Evolutionary conservation across 768 basidiomycete genomes (phyloP).

Genomic region (Leucocoprinus sp.): DNA sequence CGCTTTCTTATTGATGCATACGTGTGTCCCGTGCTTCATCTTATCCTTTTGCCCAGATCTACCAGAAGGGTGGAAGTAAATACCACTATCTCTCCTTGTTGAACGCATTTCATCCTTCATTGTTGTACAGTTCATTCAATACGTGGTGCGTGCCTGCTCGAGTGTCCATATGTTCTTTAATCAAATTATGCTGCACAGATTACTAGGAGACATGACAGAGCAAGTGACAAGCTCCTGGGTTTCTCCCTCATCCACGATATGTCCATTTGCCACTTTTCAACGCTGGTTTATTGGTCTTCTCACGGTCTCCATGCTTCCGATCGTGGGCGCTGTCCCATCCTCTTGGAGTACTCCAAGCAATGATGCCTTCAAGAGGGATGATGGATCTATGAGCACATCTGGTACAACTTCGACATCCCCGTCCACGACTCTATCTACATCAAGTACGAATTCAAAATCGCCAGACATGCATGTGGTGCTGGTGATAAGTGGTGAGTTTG

Average conservation of each 20-base stretch:
- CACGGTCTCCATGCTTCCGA: neutral
- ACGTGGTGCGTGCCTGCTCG: too few species aligned
- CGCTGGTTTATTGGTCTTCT: neutral
- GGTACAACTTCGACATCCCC: neutral
- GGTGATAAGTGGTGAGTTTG: slow-evolving; percentile 3
- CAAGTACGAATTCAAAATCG: neutral
- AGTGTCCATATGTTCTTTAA: too few species aligned
- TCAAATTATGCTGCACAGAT: neutral
- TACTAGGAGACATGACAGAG: too few species aligned
- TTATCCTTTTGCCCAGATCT: neutral
- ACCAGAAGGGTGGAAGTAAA: neutral
- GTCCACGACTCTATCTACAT: neutral
- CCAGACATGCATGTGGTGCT: neutral
- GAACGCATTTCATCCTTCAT: too few species aligned
- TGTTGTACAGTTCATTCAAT: too few species aligned
- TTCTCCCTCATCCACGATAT: neutral
- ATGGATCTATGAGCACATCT: too few species aligned
- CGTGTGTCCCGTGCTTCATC: neutral
- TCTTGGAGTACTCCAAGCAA: neutral
- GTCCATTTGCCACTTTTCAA: neutral
- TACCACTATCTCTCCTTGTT: too few species aligned
- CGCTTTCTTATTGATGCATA: neutral
- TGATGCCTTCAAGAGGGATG: too few species aligned
- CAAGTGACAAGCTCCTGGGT: neutral
- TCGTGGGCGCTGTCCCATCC: neutral